Conservation (phyloP, 2,329 filamentous ascomycete species). For the Claviceps fusiformis region DNA sequence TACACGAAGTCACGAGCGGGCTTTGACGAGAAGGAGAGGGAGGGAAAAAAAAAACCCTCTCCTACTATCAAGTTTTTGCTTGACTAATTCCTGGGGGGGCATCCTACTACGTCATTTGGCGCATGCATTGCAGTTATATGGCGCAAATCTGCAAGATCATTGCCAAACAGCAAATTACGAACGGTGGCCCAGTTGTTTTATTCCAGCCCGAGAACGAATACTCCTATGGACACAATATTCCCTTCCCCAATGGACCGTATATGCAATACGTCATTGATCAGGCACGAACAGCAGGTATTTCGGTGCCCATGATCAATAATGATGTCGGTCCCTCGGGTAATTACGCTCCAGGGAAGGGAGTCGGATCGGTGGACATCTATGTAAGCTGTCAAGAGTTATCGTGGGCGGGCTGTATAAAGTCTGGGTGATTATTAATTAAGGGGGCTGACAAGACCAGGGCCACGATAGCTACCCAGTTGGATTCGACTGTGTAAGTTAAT, state of each 20-base stretch:
- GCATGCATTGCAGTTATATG: constrained; percentile 35
- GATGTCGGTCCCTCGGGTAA: constrained; percentile 49
- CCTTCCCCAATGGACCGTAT: constrained; percentile 54
- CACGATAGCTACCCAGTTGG: constrained; percentile 29
- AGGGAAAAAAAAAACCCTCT: background rate
- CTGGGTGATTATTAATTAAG: background rate
- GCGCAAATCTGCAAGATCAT: constrained; percentile 50
- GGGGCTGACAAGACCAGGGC: constrained; percentile 9
- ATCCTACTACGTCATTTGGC: background rate
- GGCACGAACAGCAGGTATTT: constrained; percentile 51
- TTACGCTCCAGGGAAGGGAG: constrained; percentile 48
- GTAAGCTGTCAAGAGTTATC: constrained; percentile 9
- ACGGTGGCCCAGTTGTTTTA: constrained; percentile 67
- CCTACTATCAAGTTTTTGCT: background rate
- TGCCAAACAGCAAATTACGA: constrained; percentile 65
- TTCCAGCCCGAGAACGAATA: constrained; percentile 79
- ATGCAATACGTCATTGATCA: constrained; percentile 59
- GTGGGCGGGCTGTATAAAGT: background rate
- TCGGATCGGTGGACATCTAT: constrained; percentile 45
- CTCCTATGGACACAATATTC: constrained; percentile 32
- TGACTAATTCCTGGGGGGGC: background rate
- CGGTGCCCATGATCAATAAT: constrained; percentile 64
- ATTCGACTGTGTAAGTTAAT: constrained; percentile 25
- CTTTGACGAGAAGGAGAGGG: no score
- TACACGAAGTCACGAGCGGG: no score